Evolutionary conservation across 202 grass and related monocot species (phyloP), one percentile per base, ranked within the genome.

Genomic region (Carex arenaria): DNA sequence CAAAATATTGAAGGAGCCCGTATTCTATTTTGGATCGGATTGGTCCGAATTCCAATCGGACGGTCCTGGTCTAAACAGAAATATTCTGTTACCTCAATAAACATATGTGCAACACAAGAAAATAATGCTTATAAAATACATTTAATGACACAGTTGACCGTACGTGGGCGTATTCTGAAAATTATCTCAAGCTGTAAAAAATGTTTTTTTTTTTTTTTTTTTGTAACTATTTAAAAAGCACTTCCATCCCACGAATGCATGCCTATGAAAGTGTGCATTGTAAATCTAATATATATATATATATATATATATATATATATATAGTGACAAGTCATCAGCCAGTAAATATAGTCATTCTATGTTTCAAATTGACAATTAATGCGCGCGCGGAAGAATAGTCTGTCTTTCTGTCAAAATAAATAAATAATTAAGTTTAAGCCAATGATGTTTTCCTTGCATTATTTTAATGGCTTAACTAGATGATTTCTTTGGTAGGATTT

Each of bases 331-430:
- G 49, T 26, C n/a, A n/a, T 54, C 38, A 55, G 23, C 11, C 13
- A 49, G 12, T 67, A 69, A 42, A 19, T 69, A 10, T 17, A 64
- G 5, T 69, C 42, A 51, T 22, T 26, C 53, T 14, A 26, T 28
- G 45, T 73, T 26, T 51, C n/a, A 51, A 73, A 23, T 69, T 69
- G 34, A 40, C 66, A 69, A 69, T 23, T 73, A 73, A 73, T 28
- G 43, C 3, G 43, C 3, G n/a, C 12, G 43, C 1, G n/a, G 4
- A 15, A 23, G 19, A 53, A 73, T 52, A 73, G 43, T 73, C 68
- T 45, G 19, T 26, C 6, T 73, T 51, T 13, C 10, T 49, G 45
- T 3, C 10, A 49, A 11, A 11, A 49, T 10, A 49, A 11, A 49
- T 11, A 12, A 11, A 45, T 10, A 10, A 49, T 49, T 49, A 49